A percentile compares a stretch with the other conserved stretches of the same genome.
These are phyloP conservation scores for Eucalyptus decipiens DNA, from an alignment of 345 rosid genomes.

Conservation along the genomic window DNA sequence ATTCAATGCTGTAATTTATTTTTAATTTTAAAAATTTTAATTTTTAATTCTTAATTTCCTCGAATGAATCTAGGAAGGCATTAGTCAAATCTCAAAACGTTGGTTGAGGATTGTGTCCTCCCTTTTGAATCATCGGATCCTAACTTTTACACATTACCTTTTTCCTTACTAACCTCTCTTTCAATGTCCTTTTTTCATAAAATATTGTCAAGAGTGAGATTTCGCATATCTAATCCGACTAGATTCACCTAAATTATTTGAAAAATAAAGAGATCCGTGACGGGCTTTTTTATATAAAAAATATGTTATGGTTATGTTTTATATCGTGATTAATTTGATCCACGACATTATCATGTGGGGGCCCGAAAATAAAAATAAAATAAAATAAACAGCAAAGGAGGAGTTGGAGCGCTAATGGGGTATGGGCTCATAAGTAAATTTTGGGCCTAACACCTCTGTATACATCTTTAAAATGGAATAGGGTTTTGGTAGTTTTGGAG, in stretches of 20 bases:
- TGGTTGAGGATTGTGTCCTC: neutral
- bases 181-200: too few species aligned
- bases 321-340: neutral
- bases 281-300: neutral
- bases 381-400: neutral
- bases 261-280: neutral
- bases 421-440: neutral
- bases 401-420: neutral
- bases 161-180: neutral
- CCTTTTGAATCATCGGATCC: neutral
- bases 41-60: neutral
- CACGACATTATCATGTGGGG: neutral
- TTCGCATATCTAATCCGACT: neutral
- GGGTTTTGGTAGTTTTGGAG: neutral
- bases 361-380: neutral
- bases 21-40: too few species aligned
- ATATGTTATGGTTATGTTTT: accelerated
- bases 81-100: neutral
- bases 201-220: neutral
- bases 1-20: neutral
- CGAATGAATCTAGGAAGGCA: neutral
- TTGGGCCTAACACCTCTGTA: neutral
- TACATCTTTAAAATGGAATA: neutral
- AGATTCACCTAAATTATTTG: neutral
- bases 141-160: neutral